Conservation (phyloP, 176 grass and related monocot genomes). For the Oryza coarctata region DNA sequence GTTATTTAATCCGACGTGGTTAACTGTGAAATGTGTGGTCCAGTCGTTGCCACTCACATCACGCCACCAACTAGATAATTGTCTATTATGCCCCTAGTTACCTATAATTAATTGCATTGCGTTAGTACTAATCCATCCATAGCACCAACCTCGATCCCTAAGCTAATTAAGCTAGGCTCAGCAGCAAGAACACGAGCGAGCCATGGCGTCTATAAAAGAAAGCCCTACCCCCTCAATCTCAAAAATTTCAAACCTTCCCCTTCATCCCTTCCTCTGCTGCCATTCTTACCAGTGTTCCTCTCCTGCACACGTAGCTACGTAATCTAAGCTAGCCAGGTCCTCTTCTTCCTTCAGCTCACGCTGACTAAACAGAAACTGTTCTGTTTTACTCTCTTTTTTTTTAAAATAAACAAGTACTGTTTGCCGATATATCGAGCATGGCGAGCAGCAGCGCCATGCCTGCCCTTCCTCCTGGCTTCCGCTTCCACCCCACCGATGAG, state of each 20-base stretch:
- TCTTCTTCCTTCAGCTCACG: not conserved
- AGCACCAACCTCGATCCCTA: too few relatives aligned
- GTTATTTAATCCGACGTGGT: not conserved
- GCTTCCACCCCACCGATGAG: constrained; percentile 83
- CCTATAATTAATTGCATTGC: not conserved
- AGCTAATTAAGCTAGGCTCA: too few relatives aligned
- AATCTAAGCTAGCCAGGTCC: not conserved
- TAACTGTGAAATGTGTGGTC: not conserved
- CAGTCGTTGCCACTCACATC: not conserved
- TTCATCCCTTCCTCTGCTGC: not conserved
- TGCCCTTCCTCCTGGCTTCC: constrained; percentile 71
- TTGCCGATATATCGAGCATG: too few relatives aligned
- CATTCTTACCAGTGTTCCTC: not conserved
- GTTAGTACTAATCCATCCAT: not conserved
- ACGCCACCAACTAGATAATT: not conserved
- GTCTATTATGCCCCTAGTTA: not conserved
- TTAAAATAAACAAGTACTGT: too few relatives aligned
- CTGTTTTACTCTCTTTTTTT: not conserved
- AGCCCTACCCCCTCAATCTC: constrained; percentile 26
- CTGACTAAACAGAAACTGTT: not conserved
- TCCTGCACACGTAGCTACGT: too few relatives aligned
- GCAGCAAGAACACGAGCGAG: not conserved
- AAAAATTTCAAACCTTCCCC: constrained; percentile 53
- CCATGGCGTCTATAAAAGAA: constrained; percentile 22
- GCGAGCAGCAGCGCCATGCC: not conserved